A percentile compares a stretch with the other conserved stretches of the same genome.
phyloP scores from a whole-genome alignment of 2,329 filamentous ascomycete genomes.

The Huntiella savannae region DNA sequence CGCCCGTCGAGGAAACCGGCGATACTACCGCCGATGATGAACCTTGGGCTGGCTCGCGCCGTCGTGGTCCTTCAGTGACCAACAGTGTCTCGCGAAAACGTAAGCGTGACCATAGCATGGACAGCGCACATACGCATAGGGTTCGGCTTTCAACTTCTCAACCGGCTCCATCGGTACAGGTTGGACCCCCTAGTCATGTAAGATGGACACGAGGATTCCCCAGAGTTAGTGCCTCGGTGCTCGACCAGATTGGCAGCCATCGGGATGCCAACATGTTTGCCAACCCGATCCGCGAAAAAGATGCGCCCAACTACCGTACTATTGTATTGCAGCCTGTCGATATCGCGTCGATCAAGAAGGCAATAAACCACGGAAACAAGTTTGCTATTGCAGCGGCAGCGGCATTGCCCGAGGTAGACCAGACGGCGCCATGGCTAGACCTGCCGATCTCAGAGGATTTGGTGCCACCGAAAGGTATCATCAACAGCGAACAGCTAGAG shows the following conservation, averaged over 20 bases:
- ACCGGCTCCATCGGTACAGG: conserved; percentile 19
- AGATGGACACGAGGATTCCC: conserved; percentile 59
- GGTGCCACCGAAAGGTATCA: conserved; percentile 70
- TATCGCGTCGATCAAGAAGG: conserved; percentile 57
- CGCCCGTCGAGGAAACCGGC: conserved; percentile 36
- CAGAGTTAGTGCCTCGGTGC: conserved; percentile 50
- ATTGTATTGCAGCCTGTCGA: conserved; percentile 60
- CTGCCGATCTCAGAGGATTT: conserved; percentile 57
- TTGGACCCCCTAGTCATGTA: conserved; percentile 42
- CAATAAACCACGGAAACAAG: conserved; percentile 54
- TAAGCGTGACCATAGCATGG: conserved; percentile 35
- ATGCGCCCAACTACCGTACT: conserved; percentile 57
- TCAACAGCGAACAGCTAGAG: conserved; percentile 84
- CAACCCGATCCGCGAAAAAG: conserved; percentile 51
- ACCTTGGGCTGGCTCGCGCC: conserved; percentile 19
- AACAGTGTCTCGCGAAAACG: conserved; percentile 29
- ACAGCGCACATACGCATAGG: conserved; percentile 21
- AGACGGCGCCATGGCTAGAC: conserved; percentile 36
- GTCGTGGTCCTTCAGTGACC: conserved; percentile 21
- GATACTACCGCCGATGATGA: conserved; percentile 38
- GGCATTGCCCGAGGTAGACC: conserved; percentile 38
- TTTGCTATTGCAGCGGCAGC: conserved; percentile 41
- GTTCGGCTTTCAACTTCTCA: conserved; percentile 16
- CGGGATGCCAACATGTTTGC: conserved; percentile 66
- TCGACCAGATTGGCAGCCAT: conserved; percentile 61